These are phyloP conservation scores for Zalaria obscura DNA, from an alignment of 2,329 filamentous ascomycete genomes.

Conservation along the genomic window DNA sequence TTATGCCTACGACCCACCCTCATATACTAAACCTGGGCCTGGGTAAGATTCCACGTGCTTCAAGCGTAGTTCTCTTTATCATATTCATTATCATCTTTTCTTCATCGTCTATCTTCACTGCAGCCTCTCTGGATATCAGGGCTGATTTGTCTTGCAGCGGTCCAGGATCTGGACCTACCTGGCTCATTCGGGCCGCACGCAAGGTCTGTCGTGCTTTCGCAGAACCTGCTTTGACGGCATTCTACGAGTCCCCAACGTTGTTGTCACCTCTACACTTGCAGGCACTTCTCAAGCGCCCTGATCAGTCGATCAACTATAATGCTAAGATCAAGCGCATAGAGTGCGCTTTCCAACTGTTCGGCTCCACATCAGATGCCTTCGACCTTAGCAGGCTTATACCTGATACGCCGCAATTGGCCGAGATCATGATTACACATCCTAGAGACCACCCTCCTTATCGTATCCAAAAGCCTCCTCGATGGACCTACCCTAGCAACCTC, in stretches of 20 bases:
- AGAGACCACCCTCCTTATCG: slow-evolving; percentile 56
- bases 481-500: slow-evolving; percentile 53
- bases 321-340: slow-evolving; percentile 57
- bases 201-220: slow-evolving; percentile 18
- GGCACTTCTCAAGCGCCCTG: slow-evolving; percentile 15
- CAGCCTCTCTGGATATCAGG: slow-evolving; percentile 10
- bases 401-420: slow-evolving; percentile 50
- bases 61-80: too few species aligned
- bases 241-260: slow-evolving; percentile 17
- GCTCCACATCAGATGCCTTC: slow-evolving; percentile 20
- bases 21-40: neutral
- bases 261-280: slow-evolving; percentile 15
- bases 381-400: slow-evolving; percentile 45
- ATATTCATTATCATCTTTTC: too few species aligned
- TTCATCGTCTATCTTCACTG: neutral
- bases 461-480: slow-evolving; percentile 38
- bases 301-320: slow-evolving; percentile 42
- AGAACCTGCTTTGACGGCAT: slow-evolving; percentile 21
- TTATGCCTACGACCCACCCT: slow-evolving; percentile 12
- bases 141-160: slow-evolving; percentile 1
- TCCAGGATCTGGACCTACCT: slow-evolving; percentile 13
- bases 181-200: slow-evolving; percentile 18
- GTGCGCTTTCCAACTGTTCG: slow-evolving; percentile 41
- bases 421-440: slow-evolving; percentile 58
- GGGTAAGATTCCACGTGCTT: too few species aligned